A percentile compares a stretch with the other conserved stretches of the same genome.
Conservation (phyloP, 495 filamentous ascomycete species). For the Pyrenopolyporus hunteri region DNA sequence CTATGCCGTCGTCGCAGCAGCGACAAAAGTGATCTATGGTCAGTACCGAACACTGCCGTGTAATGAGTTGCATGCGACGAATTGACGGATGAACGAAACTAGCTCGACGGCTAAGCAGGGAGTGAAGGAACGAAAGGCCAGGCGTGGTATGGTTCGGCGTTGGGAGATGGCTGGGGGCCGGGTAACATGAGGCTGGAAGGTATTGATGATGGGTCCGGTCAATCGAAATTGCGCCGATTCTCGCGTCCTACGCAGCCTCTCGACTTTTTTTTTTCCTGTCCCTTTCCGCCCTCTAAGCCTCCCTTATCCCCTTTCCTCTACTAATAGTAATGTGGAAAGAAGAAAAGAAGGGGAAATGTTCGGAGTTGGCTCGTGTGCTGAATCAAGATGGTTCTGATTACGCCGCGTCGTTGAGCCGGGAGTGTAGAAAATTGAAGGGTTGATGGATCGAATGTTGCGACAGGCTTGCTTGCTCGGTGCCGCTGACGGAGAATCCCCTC, state of each 20-base stretch:
- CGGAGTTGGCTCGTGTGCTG: neutral
- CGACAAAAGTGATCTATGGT: conserved; percentile 13
- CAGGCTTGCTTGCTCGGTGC: conserved; percentile 26
- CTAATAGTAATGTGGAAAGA: conserved; percentile 11
- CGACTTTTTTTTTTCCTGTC: conserved; percentile 30
- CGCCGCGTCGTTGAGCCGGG: conserved; percentile 4
- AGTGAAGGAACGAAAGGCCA: conserved; percentile 14
- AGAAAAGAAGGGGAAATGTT: conserved; percentile 5
- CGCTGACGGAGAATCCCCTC: conserved; percentile 21
- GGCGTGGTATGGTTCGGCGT: conserved; percentile 10
- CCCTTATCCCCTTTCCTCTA: conserved; percentile 12
- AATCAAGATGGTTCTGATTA: too few species aligned
- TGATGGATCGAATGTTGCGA: conserved; percentile 34
- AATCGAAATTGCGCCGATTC: conserved; percentile 34
- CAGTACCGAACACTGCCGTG: neutral
- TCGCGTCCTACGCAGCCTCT: conserved; percentile 33
- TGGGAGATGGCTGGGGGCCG: conserved; percentile 35
- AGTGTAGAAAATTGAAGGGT: conserved; percentile 26
- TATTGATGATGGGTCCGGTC: conserved; percentile 30
- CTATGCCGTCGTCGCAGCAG: conserved; percentile 25
- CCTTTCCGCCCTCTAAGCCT: conserved; percentile 22
- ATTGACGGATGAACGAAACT: conserved; percentile 6
- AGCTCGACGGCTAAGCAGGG: conserved; percentile 6
- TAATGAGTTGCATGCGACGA: conserved; percentile 10
- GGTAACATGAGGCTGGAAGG: conserved; percentile 38